Base-by-base conservation (phyloP, 2,329 filamentous ascomycete genomes). In the Fusarium dimerum region DNA sequence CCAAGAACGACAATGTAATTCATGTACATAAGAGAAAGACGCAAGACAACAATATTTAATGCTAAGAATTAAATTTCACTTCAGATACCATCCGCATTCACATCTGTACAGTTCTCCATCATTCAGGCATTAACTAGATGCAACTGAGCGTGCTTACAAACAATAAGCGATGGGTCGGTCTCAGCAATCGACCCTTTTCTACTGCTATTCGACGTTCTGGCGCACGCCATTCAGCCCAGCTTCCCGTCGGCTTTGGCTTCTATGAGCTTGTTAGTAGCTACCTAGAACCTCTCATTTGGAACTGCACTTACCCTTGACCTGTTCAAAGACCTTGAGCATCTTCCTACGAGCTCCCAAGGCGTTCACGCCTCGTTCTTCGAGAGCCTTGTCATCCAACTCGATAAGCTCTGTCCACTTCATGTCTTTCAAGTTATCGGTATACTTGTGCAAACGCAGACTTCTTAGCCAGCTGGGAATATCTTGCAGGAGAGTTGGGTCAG, bases 261-360 rank as follows among this genome's bases (percentile, higher is more conserved):
- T 86, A 64, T 52, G 26, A 2, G 15, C 9, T 43, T 11, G 52
- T 70, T 40, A 71, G 64, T 45, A 16, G 20, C 47, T 18, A n/a
- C n/a, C 40, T 11, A 15, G n/a, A 16, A 11, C 16, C 17, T 17
- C 3, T 17, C 4, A 39, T 12, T 16, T 11, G n/a, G 13, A 7
- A 38, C 15, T 40, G 16, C 40, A 64, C 75, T 59, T 75, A 86
- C 84, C 89, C 74, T 86, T 91, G 67, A 97, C 93, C 78, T 97
- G 92, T 66, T 97, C 94, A 74, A 97, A 97, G 51, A 97, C 94
- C 84, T 99, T 99, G 55, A 99, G 78, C 90, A 99, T 95, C 83
- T 99, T 99, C 70, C 93, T 89, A 63, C 94, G 82, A 16, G 94
- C 94, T 64, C 94, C 94, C 51, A 97, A 82, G 48, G 94, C 94